Base-by-base conservation (phyloP, 2,329 filamentous ascomycete species). In the Pseudocercospora crystallina region DNA sequence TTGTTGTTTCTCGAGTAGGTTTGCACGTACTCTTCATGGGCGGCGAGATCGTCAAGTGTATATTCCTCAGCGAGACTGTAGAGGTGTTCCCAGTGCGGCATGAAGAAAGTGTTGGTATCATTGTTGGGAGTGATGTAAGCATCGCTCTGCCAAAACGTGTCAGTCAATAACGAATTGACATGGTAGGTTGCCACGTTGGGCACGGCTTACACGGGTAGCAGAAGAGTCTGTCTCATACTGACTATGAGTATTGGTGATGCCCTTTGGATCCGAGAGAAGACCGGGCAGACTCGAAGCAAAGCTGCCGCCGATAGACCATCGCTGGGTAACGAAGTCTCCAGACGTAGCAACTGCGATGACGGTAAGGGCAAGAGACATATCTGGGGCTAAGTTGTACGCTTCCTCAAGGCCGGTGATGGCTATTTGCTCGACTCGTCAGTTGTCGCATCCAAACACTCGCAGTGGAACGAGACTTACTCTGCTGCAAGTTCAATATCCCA, bases 221-320 rank as follows among this genome's bases (percentile, higher is more conserved):
- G 64, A 68, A 7, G 47, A 57, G 46, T 70, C 68, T 9, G 55
- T 53, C 50, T 70, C 68, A 44, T 69, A 70, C 30, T 65, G 61
- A 54, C 67, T 68, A 59, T 70, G 68, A 8, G 59, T 58, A 26
- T 57, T 59, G 10, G 42, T 45, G 13, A 63, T 53, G 29, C 58
- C 60, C 9, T 41, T 47, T 5, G 51, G 47, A 3, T 36, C 30
- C 14, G 43, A 32, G n/a, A 49, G 48, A 5, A 54, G 37, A 33
- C 47, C 42, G 15, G 49, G 39, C 7, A 46, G 30, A 1, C 43
- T 37, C 4, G 46, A 46, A 13, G 47, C 26, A 17, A 35, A 51
- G 11, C 52, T 54, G 5, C 36, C 38, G 2, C 54, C 54, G n/a
- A 57, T 57, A 1, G 54, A 57, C 64, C 63, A 65, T 5, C 50